These are phyloP conservation scores for Pseudocercospora cruenta DNA, from an alignment of 2,329 filamentous ascomycete genomes.

Conservation along the genomic window DNA sequence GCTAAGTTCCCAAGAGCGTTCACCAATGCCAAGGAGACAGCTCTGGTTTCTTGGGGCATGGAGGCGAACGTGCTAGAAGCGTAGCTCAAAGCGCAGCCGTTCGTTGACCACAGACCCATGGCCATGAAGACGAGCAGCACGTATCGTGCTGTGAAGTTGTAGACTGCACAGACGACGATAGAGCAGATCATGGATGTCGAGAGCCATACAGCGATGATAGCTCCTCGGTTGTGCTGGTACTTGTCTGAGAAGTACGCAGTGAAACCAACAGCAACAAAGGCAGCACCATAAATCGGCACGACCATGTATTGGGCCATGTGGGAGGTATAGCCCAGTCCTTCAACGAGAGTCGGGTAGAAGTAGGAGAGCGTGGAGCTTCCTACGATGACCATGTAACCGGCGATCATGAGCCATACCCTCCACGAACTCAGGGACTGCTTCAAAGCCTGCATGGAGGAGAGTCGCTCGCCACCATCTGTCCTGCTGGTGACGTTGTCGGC, in stretches of 20 bases:
- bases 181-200: conserved; percentile 44
- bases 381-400: conserved; percentile 56
- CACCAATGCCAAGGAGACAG: conserved; percentile 35
- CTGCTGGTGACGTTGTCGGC: conserved; percentile 47
- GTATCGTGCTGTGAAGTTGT: conserved; percentile 58
- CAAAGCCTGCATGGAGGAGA: conserved; percentile 46
- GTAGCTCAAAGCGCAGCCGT: conserved; percentile 57
- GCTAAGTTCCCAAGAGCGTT: conserved; percentile 39
- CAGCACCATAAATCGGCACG: conserved; percentile 53
- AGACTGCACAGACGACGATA: conserved; percentile 48
- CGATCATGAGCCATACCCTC: conserved; percentile 53
- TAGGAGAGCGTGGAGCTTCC: conserved; percentile 58
- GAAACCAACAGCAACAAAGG: conserved; percentile 54
- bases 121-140: conserved; percentile 61
- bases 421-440: conserved; percentile 48
- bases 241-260: conserved; percentile 55
- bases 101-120: conserved; percentile 58
- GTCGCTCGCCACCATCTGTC: conserved; percentile 35
- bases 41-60: conserved; percentile 43
- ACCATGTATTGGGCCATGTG: conserved; percentile 56
- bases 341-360: conserved; percentile 59
- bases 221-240: conserved; percentile 50
- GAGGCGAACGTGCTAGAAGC: conserved; percentile 56
- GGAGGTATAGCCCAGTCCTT: conserved; percentile 54
- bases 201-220: conserved; percentile 57